phyloP scores from a whole-genome alignment of 208 protist genomes.

The Jaenimonas drosophilae region DNA sequence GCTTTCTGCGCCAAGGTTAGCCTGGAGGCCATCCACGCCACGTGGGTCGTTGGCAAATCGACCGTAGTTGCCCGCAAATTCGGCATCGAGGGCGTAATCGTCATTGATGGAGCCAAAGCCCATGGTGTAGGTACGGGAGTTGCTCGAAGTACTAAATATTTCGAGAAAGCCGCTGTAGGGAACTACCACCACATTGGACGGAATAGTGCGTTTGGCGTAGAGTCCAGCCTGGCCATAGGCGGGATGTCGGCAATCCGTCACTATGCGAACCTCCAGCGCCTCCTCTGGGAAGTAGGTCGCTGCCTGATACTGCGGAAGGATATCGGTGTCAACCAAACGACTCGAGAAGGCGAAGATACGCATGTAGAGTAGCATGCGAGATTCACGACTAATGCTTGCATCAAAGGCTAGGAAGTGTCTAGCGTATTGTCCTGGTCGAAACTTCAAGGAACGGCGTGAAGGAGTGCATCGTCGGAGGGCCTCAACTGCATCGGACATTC shows the following conservation, averaged over 20 bases:
- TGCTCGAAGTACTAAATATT: conserved; percentile 67
- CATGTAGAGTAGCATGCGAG: conserved; percentile 60
- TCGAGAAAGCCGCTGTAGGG: conserved; percentile 80
- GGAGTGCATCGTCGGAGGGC: conserved; percentile 44
- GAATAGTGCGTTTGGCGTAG: conserved; percentile 58
- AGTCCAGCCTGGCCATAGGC: conserved; percentile 83
- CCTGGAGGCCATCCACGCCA: conserved; percentile 39
- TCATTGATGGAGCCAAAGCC: conserved; percentile 69
- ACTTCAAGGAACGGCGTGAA: conserved; percentile 69
- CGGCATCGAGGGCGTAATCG: conserved; percentile 80
- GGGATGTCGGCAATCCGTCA: conserved; percentile 66
- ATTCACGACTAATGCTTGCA: conserved; percentile 49
- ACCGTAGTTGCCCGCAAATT: conserved; percentile 83
- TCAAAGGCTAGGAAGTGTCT: conserved; percentile 76
- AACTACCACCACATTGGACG: conserved; percentile 61
- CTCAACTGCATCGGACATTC: too few relatives aligned
- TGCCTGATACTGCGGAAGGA: conserved; percentile 22
- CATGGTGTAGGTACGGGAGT: conserved; percentile 86
- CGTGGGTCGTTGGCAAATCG: conserved; percentile 87
- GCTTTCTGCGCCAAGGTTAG: conserved; percentile 77
- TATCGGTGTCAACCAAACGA: conserved; percentile 21
- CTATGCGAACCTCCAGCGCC: conserved; percentile 69
- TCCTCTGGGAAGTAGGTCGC: conserved; percentile 58
- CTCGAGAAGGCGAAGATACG: conserved; percentile 39
- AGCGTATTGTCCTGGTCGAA: conserved; percentile 23